A percentile compares a stretch with the other conserved stretches of the same genome.
Conservation (phyloP, 2,329 filamentous ascomycete genomes). For the Plenodomus lindquistii region DNA sequence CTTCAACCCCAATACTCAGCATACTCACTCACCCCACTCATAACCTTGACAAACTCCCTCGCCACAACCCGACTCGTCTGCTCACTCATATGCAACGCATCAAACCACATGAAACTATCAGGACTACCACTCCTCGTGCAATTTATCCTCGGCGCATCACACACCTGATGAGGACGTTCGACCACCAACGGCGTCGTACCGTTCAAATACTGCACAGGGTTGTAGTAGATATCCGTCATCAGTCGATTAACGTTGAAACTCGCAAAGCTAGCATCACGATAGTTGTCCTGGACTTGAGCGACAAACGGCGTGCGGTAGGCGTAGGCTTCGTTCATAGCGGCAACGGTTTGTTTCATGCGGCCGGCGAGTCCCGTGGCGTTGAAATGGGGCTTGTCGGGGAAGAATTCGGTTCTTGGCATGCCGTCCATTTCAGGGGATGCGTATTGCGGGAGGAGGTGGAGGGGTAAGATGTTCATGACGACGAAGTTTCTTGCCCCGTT, state of each 20-base stretch:
- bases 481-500: constrained; percentile 72
- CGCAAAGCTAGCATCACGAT: constrained; percentile 62
- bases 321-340: constrained; percentile 56
- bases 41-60: constrained; percentile 58
- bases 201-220: constrained; percentile 65
- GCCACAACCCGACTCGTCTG: constrained; percentile 63
- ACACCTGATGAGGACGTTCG: constrained; percentile 61
- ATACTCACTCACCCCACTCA: constrained; percentile 55
- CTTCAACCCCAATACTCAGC: constrained; percentile 49
- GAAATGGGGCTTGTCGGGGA: constrained; percentile 48
- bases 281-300: constrained; percentile 47
- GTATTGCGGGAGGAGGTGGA: constrained; percentile 71
- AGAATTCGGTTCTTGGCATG: constrained; percentile 50
- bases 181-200: constrained; percentile 65
- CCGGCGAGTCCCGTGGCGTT: constrained; percentile 57
- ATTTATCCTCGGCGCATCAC: constrained; percentile 47
- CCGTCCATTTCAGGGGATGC: constrained; percentile 54
- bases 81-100: constrained; percentile 73
- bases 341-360: constrained; percentile 58
- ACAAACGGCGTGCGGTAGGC: constrained; percentile 57
- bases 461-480: constrained; percentile 68
- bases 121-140: constrained; percentile 39
- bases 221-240: constrained; percentile 66
- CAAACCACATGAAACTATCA: constrained; percentile 73
- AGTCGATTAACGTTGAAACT: constrained; percentile 68